These are phyloP conservation scores for Boletus tylopilopsis DNA, from an alignment of 768 basidiomycete genomes.

Conservation along the genomic window DNA sequence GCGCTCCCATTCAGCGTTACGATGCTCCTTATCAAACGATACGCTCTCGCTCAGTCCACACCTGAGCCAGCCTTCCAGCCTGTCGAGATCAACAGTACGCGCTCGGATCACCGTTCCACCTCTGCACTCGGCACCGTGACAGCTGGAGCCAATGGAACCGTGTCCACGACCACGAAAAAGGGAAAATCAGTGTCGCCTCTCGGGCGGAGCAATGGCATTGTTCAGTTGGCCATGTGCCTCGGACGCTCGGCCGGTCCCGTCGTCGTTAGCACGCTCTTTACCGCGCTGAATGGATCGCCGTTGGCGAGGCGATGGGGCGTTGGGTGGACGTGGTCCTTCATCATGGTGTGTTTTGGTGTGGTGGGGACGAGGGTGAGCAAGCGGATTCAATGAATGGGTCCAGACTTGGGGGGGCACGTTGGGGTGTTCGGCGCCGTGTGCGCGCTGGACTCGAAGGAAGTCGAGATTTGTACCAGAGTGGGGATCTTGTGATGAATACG, in stretches of 20 bases:
- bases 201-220: constrained; percentile 53
- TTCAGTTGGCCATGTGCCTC: constrained; percentile 52
- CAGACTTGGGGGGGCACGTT: too few relatives aligned
- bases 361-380: constrained; percentile 10
- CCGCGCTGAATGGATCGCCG: constrained; percentile 3
- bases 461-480: too few relatives aligned
- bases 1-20: constrained; percentile 40
- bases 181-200: not conserved
- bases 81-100: too few relatives aligned
- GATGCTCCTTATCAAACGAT: constrained; percentile 55
- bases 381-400: not conserved
- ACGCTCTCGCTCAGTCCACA: constrained; percentile 5
- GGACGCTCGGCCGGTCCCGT: constrained; percentile 52
- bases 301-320: constrained; percentile 7
- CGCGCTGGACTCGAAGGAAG: too few relatives aligned
- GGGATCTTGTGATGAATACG: too few relatives aligned
- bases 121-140: too few relatives aligned
- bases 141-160: too few relatives aligned
- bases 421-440: too few relatives aligned
- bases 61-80: too few relatives aligned
- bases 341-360: constrained; percentile 4
- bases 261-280: constrained; percentile 20
- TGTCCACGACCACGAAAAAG: too few relatives aligned
- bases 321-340: constrained; percentile 8
- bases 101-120: too few relatives aligned